Evolutionary conservation across 768 basidiomycete genomes (phyloP), one percentile per base, ranked within the genome.

Genomic region (Boletus edulis): DNA sequence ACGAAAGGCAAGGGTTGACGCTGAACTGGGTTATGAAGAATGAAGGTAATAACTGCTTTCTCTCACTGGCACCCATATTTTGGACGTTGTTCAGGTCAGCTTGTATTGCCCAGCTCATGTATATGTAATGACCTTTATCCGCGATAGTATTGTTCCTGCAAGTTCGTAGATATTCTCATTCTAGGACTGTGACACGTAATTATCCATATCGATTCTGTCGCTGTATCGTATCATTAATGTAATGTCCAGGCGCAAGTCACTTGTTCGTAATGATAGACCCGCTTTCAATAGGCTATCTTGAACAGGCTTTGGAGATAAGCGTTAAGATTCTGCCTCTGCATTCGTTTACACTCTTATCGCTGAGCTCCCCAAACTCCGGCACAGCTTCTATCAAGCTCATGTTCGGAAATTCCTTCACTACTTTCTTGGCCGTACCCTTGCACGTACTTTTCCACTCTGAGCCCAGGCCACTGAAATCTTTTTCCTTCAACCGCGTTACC

Each of bases 21-120:
- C 74, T 56, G 87, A 89, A 69, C 70, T 85, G 64, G 82, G 80
- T 18, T 84, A 78, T 70, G 85, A 86, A 52, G 70, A 59, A 9
- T 52, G 46, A 46, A 51, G 47, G 49, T 35, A 0, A 38, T 46
- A 8, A 13, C 17, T 13, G 1, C 11, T 45, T 51, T 40, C 24
- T 45, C 51, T 52, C 27, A 12, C 11, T 9, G 27, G 11, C 35
- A 7, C 12, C 15, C 7, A 29, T 22, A 35, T 12, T 31, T n/a
- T 47, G 43, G 45, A 50, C 31, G 12, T 13, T 39, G 18, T 31
- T 38, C 44, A 46, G 50, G 46, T 48, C 46, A 15, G 41, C 35
- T n/a, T 15, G 35, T 9, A 38, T 39, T 34, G 5, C 37, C 38
- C 37, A 24, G 48, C 45, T 43, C 20, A 20, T 45, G 18, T 27